Base-by-base conservation (phyloP, 116 monocot species). In the Trichopus zeylanicus region DNA sequence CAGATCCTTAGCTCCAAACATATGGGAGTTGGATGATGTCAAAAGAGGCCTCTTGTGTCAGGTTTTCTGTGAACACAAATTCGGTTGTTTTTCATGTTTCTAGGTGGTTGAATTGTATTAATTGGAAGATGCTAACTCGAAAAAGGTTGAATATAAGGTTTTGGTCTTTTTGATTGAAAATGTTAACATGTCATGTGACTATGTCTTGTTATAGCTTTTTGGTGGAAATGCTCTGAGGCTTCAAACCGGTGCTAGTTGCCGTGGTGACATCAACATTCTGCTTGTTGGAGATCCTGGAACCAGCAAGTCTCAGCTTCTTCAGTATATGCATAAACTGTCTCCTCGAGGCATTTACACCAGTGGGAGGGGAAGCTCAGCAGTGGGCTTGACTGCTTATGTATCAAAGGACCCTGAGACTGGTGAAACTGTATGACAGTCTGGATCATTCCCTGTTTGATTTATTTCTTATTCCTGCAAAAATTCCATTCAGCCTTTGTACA, bases 11-110 rank as follows among this genome's bases (percentile, higher is more conserved):
- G 97, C 97, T 38, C 97, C 97, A 54, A 97, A 97, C 54, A 97
- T 97, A 68, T 97, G 97, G 97, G 97, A 97, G 74, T 59, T 97
- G 73, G 97, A 97, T 75, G 97, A 97, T 70, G 97, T 97, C 11
- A 97, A 97, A 77, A 84, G 75, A 55, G 97, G 97, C 18, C 97
- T 97, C 75, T 87, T 97, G n/a, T n/a, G n/a, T n/a, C n/a, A n/a
- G n/a, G n/a, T n/a, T n/a, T n/a, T n/a, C n/a, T n/a, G n/a, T n/a
- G n/a, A n/a, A n/a, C n/a, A n/a, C n/a, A n/a, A n/a, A n/a, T n/a
- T n/a, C n/a, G n/a, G n/a, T n/a, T n/a, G n/a, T n/a, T n/a, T n/a
- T n/a, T n/a, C n/a, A n/a, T n/a, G n/a, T n/a, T n/a, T n/a, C n/a
- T n/a, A n/a, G n/a, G n/a, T n/a, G n/a, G n/a, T n/a, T n/a, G n/a